Evolutionary conservation across 108 stramenopile species (phyloP), one percentile per base, ranked within the genome.

Genomic region (Cyclotella baltica): DNA sequence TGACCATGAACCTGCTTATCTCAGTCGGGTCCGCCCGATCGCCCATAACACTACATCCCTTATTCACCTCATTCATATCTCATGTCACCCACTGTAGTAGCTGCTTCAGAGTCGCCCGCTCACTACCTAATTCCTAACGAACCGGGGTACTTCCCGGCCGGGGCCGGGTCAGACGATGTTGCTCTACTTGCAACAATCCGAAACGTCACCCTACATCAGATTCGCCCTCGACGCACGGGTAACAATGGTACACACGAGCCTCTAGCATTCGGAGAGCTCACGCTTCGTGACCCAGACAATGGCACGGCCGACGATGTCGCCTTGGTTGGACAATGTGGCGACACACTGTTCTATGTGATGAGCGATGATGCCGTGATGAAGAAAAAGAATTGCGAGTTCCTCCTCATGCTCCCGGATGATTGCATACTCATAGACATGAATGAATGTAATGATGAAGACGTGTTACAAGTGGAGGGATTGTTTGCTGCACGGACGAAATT

Each of bases 301-400:
- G 76, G 76, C 8, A 77, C 76, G 16, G 76, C 76, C 34, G 76
- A 77, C 22, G 76, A 77, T 36, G 76, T 77, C 10, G 76, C 40
- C 19, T 28, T 77, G 4, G 76, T 77, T 2, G 69, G 69, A 19
- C 38, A 31, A 30, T 77, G 76, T 58, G 53, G 29, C 18, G 76
- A 52, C 0, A 51, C 70, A 3, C 25, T 65, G 27, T 78, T 78
- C 40, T 72, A 73, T 28, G 33, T 78, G 10, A 73, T 78, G 77
- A 33, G 18, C 18, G 77, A 73, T 20, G 77, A 78, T 30, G 76
- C 58, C 18, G 46, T 58, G 35, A 63, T 28, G 15, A 77, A 71
- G 27, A 22, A 29, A 1, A 71, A 69, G 30, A 52, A 73, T 1
- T 51, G 13, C 19, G 77, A 78, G 29, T 72, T 72, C 40, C 20